phyloP scores from a whole-genome alignment of 768 basidiomycete species.

The Austroboletus eburneus region DNA sequence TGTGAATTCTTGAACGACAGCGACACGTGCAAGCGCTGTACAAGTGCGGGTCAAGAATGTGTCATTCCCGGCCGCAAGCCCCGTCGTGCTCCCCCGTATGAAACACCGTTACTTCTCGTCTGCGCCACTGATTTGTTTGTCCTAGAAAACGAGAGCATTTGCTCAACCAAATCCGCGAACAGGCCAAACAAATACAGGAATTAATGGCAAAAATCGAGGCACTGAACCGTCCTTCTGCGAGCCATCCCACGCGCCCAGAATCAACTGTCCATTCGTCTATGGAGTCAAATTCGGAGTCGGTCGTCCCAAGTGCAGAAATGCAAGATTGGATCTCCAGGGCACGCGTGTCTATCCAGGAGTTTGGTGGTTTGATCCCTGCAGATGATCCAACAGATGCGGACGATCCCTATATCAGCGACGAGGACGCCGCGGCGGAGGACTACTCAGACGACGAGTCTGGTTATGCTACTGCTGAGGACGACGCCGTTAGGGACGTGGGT shows the following conservation, averaged over 20 bases:
- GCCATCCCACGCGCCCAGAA: conserved; percentile 34
- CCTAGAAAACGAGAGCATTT: conserved; percentile 75
- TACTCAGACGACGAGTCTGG: conserved; percentile 36
- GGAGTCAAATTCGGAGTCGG: conserved; percentile 23
- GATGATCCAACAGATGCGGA: conserved; percentile 54
- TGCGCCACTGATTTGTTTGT: conserved; percentile 1
- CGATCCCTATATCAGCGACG: conserved; percentile 32
- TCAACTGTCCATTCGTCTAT: conserved; percentile 26
- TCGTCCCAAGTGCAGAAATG: conserved; percentile 49
- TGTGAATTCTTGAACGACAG: conserved; percentile 72
- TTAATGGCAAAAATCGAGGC: conserved; percentile 67
- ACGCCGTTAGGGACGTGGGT: conserved; percentile 15
- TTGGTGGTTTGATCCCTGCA: conserved; percentile 62
- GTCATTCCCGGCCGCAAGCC: conserved; percentile 82
- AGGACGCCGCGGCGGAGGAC: conserved; percentile 32
- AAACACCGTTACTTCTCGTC: conserved; percentile 4
- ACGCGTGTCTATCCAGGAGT: conserved; percentile 61
- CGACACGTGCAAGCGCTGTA: conserved; percentile 73
- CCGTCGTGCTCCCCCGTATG: conserved; percentile 74
- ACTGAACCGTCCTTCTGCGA: conserved; percentile 30
- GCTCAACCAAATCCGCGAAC: conserved; percentile 70
- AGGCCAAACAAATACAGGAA: conserved; percentile 67
- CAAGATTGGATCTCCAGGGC: conserved; percentile 78
- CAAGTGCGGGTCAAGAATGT: conserved; percentile 68
- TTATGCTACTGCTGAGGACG: conserved; percentile 22